Base-by-base conservation (phyloP, 805 yeast genomes). In the Cyberlindnera amylophila region DNA sequence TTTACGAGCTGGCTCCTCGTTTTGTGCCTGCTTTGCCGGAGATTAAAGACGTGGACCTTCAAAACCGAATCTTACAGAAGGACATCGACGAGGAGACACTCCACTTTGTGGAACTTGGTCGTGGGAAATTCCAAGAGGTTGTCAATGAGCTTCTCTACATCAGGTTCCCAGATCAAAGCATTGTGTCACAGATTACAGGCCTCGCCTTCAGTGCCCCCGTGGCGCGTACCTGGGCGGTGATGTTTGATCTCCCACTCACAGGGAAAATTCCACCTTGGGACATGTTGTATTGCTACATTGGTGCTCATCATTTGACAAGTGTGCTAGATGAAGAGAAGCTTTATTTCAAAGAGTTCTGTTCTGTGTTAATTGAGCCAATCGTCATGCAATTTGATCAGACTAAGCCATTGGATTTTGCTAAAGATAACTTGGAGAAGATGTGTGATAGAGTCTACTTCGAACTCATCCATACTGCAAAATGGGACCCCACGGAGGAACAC, bases 351-450 rank as follows among this genome's bases (percentile, higher is more conserved):
- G 29, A 17, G n/a, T 39, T 30, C 26, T 10, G 29, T 3, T 23
- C 42, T 4, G 26, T 38, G 12, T 16, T 43, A 15, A 43, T 43
- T 32, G 46, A 43, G 29, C 46, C 46, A 6, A 38, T 43, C 6
- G 32, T 38, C 21, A 15, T 38, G 24, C 33, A 30, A 8, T 35
- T 30, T 15, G 46, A 43, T 23, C 31, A 18, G 10, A 15, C 38
- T 8, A 34, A 15, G 14, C 16, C 33, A 12, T 13, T 29, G 24
- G 31, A 36, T 18, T 15, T 27, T 10, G 32, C 32, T 6, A 35
- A 26, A 26, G 32, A 16, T 10, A 26, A 26, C 13, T 13, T 36
- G 10, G 33, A n/a, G 39, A 19, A 36, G 27, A 36, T n/a, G 28
- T 27, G 8, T 5, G n/a, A 13, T 6, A 8, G 18, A 13, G 21